Percentiles rank a stretch among this genome's conserved stretches.
phyloP scores from a whole-genome alignment of 1,139 yeast species.

The Saccharomyces uvarum region DNA sequence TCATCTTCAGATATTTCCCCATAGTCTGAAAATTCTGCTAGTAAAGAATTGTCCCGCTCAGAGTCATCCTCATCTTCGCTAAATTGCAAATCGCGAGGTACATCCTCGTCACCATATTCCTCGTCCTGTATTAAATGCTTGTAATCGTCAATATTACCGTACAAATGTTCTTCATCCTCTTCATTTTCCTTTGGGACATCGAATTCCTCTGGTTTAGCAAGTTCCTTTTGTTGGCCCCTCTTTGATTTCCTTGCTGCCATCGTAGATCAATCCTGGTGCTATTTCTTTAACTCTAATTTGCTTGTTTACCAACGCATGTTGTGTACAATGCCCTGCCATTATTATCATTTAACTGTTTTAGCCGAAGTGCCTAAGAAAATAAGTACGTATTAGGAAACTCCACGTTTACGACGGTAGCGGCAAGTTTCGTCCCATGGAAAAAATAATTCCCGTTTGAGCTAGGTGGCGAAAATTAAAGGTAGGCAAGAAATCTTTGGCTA shows the following conservation, averaged over 20 bases:
- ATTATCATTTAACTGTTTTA: background rate
- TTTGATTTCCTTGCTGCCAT: background rate
- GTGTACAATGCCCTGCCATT: background rate
- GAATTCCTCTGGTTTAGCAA: background rate
- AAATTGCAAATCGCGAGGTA: slow-evolving; percentile 9
- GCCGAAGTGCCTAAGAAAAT: background rate
- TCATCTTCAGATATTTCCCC: slow-evolving; percentile 33
- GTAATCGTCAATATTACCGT: slow-evolving; percentile 26
- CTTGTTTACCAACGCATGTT: background rate
- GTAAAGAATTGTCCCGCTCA: slow-evolving; percentile 25
- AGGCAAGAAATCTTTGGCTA: background rate
- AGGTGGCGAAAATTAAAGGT: background rate
- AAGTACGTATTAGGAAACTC: background rate
- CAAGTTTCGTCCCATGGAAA: background rate
- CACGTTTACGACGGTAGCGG: background rate
- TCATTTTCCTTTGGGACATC: slow-evolving; percentile 9
- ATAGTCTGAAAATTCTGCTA: slow-evolving; percentile 35
- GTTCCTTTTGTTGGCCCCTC: background rate
- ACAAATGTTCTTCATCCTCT: slow-evolving; percentile 26
- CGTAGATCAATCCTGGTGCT: background rate
- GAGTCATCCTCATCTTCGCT: slow-evolving; percentile 24
- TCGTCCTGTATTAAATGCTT: slow-evolving; percentile 17
- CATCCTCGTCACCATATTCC: slow-evolving; percentile 15
- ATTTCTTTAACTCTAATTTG: background rate
- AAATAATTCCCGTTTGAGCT: background rate